phyloP scores from a whole-genome alignment of 2,329 filamentous ascomycete species.

The Zymoseptoria crescenta region DNA sequence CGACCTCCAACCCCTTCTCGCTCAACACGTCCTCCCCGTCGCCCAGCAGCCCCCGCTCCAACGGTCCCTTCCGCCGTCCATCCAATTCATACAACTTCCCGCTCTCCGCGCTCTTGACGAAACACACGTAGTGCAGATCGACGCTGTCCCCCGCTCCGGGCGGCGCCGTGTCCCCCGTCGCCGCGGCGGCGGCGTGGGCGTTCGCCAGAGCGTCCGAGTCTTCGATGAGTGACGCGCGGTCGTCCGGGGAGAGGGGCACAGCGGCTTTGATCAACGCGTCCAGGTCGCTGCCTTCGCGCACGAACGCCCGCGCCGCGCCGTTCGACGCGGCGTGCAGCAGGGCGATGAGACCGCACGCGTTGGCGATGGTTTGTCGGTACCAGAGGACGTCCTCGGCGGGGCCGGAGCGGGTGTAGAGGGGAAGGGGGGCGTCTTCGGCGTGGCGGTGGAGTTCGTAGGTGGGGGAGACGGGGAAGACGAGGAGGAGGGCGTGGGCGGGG shows the following conservation, averaged over 20 bases:
- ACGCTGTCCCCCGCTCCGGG: conserved; percentile 71
- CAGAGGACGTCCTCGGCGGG: conserved; percentile 70
- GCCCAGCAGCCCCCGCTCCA: conserved; percentile 49
- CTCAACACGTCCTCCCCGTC: conserved; percentile 49
- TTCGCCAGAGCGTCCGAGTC: conserved; percentile 64
- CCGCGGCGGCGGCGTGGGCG: conserved; percentile 72
- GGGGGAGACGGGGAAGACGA: conserved; percentile 80
- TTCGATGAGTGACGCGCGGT: conserved; percentile 69
- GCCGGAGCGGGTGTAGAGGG: conserved; percentile 62
- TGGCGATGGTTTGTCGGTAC: conserved; percentile 92
- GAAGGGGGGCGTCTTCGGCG: conserved; percentile 59
- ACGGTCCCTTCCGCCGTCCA: conserved; percentile 63
- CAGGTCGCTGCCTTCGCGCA: conserved; percentile 52
- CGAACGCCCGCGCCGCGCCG: conserved; percentile 57
- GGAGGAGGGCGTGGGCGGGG: conserved; percentile 77
- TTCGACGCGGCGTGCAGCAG: conserved; percentile 77
- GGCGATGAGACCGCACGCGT: conserved; percentile 87
- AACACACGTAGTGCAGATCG: conserved; percentile 95
- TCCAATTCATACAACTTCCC: conserved; percentile 71
- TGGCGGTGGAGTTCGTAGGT: conserved; percentile 70
- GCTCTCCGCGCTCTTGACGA: conserved; percentile 67
- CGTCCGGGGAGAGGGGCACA: conserved; percentile 57
- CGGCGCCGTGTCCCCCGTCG: conserved; percentile 67
- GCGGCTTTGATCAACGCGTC: conserved; percentile 60
- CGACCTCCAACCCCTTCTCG: conserved; percentile 64